Base-by-base conservation (phyloP, 805 yeast genomes). In the Millerozyma acaciae region DNA sequence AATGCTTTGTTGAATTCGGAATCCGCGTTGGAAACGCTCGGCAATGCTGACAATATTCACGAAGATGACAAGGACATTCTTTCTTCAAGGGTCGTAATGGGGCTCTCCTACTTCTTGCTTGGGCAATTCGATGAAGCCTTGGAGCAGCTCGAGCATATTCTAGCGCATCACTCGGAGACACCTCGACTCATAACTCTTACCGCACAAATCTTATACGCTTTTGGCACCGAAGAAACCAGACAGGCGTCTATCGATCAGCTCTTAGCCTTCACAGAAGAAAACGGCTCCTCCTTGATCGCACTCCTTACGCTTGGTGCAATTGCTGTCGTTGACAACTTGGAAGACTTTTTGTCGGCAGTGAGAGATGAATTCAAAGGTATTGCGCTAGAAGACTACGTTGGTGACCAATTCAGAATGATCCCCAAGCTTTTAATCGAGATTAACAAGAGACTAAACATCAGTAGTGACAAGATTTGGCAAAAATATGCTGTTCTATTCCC, bases 181-280 rank as follows among this genome's bases (percentile, higher is more conserved):
- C 77, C 73, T 42, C 72, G 80, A 40, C 68, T 87, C n/a, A 78
- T 86, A 10, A 75, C 81, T 5, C 58, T 90, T 18, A 70, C 86
- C 14, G 76, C 93, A 0, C 95, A 88, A 50, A 82, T 89, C 1
- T 64, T 93, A 31, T 83, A 81, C 62, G 85, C 86, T 2, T 75
- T 75, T 36, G 83, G 78, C n/a, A 73, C 78, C 0, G 77, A 73
- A n/a, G 93, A 84, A 4, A 78, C 93, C 1, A 80, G 77, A 38
- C 82, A 78, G 42, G 89, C 88, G 1, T 96, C 97, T 0, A 50
- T 84, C 29, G 96, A 88, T 46, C 95, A 87, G 54, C 58, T 90
- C 27, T 81, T 84, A 45, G 68, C 72, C 16, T 76, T 70, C 45
- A 75, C 88, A 25, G 80, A 74, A 39, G 65, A 60, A 4, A 56